Percentiles rank a stretch among this genome's conserved stretches.
Evolutionary conservation across 805 yeast species (phyloP).

Genomic region (Candida germanica): DNA sequence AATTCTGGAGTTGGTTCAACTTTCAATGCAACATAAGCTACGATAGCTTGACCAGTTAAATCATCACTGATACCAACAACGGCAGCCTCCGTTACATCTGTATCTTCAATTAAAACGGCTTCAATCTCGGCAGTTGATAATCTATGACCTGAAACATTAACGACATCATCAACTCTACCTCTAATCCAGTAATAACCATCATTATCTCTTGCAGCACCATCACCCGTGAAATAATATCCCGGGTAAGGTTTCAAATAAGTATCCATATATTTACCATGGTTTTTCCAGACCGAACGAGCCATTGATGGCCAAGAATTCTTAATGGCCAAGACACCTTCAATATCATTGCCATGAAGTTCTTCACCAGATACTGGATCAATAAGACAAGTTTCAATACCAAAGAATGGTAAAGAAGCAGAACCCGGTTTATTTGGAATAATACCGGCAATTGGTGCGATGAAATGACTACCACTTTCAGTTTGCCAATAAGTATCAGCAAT

Average conservation of each 20-base stretch:
- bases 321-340: slow-evolving; percentile 77
- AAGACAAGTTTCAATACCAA: slow-evolving; percentile 72
- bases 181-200: slow-evolving; percentile 85
- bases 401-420: slow-evolving; percentile 79
- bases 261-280: slow-evolving; percentile 70
- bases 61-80: slow-evolving; percentile 83
- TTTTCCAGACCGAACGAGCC: slow-evolving; percentile 79
- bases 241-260: slow-evolving; percentile 83
- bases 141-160: slow-evolving; percentile 83
- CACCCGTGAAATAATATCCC: slow-evolving; percentile 82
- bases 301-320: slow-evolving; percentile 80
- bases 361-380: slow-evolving; percentile 73
- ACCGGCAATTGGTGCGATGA: slow-evolving; percentile 72
- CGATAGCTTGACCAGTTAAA: slow-evolving; percentile 83
- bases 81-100: slow-evolving; percentile 71
- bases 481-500: slow-evolving; percentile 87
- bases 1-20: slow-evolving; percentile 43
- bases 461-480: slow-evolving; percentile 81
- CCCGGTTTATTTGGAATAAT: slow-evolving; percentile 83
- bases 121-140: slow-evolving; percentile 88
- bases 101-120: slow-evolving; percentile 74
- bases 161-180: slow-evolving; percentile 88
- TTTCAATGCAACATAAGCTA: slow-evolving; percentile 76
- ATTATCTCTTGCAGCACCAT: slow-evolving; percentile 82
- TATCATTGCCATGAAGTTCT: slow-evolving; percentile 65